These are phyloP conservation scores for Pleurotus salmoneostramineus DNA, from an alignment of 768 basidiomycete genomes.

Conservation along the genomic window DNA sequence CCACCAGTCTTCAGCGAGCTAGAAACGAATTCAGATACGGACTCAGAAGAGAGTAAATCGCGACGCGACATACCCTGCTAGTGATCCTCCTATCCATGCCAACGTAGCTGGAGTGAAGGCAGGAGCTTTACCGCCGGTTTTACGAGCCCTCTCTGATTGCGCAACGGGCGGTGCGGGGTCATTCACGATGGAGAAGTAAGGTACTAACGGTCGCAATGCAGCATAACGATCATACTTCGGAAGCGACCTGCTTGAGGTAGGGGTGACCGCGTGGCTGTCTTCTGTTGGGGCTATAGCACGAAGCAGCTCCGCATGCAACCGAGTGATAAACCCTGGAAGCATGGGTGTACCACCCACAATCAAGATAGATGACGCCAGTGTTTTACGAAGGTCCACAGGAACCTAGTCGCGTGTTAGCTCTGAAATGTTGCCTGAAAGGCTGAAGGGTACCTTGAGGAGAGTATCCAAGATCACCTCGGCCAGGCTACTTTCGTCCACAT, in stretches of 20 bases:
- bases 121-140: conserved; percentile 80
- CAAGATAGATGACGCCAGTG: conserved; percentile 80
- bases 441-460: conserved; percentile 65
- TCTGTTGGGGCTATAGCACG: conserved; percentile 47
- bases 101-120: conserved; percentile 79
- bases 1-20: conserved; percentile 88
- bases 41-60: background rate
- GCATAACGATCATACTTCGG: conserved; percentile 74
- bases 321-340: conserved; percentile 89
- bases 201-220: conserved; percentile 62
- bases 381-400: conserved; percentile 85
- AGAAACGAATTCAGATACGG: background rate
- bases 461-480: conserved; percentile 79
- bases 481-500: conserved; percentile 82
- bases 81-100: conserved; percentile 91
- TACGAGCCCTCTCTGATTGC: conserved; percentile 44
- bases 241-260: conserved; percentile 25
- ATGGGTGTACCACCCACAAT: conserved; percentile 87
- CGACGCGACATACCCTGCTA: conserved; percentile 72
- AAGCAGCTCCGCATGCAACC: conserved; percentile 77
- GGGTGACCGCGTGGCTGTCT: background rate
- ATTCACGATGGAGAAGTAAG: conserved; percentile 80
- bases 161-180: conserved; percentile 64
- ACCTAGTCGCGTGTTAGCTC: conserved; percentile 40
- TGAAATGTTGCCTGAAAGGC: background rate